Evolutionary conservation across 2,329 filamentous ascomycete species (phyloP).

Genomic region (Cytospora leucostoma): DNA sequence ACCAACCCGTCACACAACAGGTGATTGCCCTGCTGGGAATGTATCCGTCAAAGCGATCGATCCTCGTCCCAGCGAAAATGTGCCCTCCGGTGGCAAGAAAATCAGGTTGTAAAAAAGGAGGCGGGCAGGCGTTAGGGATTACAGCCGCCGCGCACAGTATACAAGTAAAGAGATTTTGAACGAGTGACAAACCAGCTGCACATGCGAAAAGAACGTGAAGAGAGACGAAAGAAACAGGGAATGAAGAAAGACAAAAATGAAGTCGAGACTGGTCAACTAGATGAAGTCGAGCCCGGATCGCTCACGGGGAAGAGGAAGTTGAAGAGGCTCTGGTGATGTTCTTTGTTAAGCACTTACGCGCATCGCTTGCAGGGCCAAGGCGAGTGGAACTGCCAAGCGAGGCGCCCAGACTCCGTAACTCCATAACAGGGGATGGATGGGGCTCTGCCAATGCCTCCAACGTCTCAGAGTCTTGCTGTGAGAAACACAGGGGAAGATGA

Average conservation of each 20-base stretch:
- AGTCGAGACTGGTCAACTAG: conserved; percentile 10
- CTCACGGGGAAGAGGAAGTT: background rate
- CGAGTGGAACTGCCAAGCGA: conserved; percentile 6
- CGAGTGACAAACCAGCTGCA: conserved; percentile 24
- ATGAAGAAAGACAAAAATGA: conserved; percentile 6
- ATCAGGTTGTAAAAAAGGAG: conserved; percentile 2
- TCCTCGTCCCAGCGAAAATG: conserved; percentile 6
- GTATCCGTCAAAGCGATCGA: background rate
- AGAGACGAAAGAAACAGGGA: background rate
- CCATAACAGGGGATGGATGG: conserved; percentile 24
- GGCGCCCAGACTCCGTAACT: conserved; percentile 2
- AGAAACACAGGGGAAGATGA: background rate
- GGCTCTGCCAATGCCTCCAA: conserved; percentile 19
- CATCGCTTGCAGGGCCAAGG: background rate
- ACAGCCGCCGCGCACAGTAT: conserved; percentile 1
- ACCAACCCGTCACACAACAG: conserved; percentile 6
- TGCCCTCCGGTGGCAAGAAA: conserved; percentile 15
- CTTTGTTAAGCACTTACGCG: conserved; percentile 13
- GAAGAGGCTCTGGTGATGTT: conserved; percentile 2
- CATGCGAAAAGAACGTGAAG: conserved; percentile 16
- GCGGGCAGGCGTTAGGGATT: background rate
- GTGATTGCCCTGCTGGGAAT: background rate
- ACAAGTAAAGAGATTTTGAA: background rate
- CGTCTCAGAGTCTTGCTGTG: conserved; percentile 17
- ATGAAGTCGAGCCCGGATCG: conserved; percentile 17